phyloP scores from a whole-genome alignment of 768 basidiomycete species.

The Lactifluus echinatus region DNA sequence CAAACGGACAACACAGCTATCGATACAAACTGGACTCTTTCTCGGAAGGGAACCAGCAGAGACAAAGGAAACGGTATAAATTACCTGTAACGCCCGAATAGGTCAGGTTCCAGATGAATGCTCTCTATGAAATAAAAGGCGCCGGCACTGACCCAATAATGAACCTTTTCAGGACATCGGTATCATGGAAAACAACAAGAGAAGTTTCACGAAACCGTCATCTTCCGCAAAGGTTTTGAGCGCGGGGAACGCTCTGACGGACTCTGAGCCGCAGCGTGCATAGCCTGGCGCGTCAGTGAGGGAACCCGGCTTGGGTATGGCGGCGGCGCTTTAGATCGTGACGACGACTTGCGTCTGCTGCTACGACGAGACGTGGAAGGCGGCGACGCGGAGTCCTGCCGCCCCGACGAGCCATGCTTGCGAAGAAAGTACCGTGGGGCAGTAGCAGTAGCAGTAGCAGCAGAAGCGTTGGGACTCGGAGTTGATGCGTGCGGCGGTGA shows the following conservation, averaged over 20 bases:
- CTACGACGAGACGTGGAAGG: conserved; percentile 1
- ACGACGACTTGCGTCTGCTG: neutral
- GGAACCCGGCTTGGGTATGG: conserved; percentile 5
- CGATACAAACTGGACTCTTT: conserved; percentile 5
- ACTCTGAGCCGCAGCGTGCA: conserved; percentile 9
- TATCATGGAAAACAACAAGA: no score
- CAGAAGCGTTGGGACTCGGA: neutral
- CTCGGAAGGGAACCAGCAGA: neutral
- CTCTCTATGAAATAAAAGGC: no score
- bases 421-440: conserved; percentile 25
- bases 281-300: conserved; percentile 13
- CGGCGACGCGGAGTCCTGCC: neutral
- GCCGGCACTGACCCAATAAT: conserved; percentile 7
- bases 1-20: neutral
- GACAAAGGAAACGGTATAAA: conserved; percentile 4
- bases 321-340: neutral
- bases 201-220: neutral
- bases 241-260: conserved; percentile 17
- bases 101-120: neutral
- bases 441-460: neutral
- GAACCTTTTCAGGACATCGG: no score
- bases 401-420: conserved; percentile 5
- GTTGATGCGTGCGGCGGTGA: no score
- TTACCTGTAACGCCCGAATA: conserved; percentile 1
- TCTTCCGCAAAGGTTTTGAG: conserved; percentile 17